Evolutionary conservation across 2,329 filamentous ascomycete genomes (phyloP).

Genomic region (Paraphoma chrysanthemicola): DNA sequence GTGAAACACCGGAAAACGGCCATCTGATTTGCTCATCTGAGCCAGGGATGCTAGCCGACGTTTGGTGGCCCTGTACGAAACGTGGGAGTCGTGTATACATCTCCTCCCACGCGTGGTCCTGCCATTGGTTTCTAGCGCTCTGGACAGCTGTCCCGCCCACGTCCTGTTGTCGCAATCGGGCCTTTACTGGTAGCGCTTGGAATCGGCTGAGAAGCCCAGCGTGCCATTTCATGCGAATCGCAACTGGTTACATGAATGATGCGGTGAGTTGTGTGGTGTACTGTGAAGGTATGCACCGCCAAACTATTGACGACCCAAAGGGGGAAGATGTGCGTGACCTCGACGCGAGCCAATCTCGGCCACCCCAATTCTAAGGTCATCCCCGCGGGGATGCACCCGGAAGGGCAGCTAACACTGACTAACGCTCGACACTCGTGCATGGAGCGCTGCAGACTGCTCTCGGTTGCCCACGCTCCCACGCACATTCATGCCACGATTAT

Average conservation of each 20-base stretch:
- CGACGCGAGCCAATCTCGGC: neutral
- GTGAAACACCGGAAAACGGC: too few relatives aligned
- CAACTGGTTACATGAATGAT: neutral
- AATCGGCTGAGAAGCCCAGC: neutral
- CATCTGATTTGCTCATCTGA: too few relatives aligned
- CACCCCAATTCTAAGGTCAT: neutral
- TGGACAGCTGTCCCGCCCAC: neutral
- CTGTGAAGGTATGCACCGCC: neutral
- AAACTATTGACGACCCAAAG: neutral
- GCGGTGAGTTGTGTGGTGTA: neutral
- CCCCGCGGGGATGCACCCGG: neutral
- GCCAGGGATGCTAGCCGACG: too few relatives aligned
- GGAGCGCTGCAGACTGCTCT: too few relatives aligned
- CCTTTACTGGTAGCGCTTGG: neutral
- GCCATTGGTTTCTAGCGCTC: neutral
- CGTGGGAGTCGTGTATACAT: neutral
- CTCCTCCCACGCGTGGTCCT: neutral
- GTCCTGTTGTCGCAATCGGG: neutral
- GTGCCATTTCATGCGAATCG: neutral
- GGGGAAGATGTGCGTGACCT: neutral
- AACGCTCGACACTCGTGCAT: too few relatives aligned
- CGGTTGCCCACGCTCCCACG: too few relatives aligned
- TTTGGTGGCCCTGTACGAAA: neutral
- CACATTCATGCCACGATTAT: too few relatives aligned
- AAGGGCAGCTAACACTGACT: neutral